phyloP scores from a whole-genome alignment of 108 stramenopile genomes.

The Stephanodiscus triporus region DNA sequence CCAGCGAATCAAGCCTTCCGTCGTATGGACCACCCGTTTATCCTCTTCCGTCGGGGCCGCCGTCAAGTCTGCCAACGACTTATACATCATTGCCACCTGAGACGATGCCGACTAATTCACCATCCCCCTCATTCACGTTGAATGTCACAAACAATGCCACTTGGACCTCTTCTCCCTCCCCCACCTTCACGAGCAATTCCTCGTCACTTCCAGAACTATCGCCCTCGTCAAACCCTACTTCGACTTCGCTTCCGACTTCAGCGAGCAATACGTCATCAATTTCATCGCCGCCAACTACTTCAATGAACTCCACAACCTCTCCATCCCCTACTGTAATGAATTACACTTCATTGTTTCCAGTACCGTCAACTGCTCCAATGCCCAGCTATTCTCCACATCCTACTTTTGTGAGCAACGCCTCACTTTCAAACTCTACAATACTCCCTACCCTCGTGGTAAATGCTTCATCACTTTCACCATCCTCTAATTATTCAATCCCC shows the following conservation, averaged over 20 bases:
- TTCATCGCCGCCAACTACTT: too few relatives aligned
- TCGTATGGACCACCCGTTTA: neutral
- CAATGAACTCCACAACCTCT: neutral
- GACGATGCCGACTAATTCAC: neutral
- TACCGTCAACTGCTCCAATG: neutral
- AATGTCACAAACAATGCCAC: too few relatives aligned
- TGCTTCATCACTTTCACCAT: too few relatives aligned
- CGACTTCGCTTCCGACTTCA: too few relatives aligned
- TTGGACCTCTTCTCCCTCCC: too few relatives aligned
- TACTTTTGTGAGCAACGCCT: constrained; percentile 1
- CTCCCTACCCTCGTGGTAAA: too few relatives aligned
- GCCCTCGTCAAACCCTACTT: too few relatives aligned
- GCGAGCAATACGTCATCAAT: too few relatives aligned
- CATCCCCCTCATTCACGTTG: neutral
- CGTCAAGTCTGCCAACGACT: neutral
- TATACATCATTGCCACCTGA: neutral
- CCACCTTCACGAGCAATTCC: too few relatives aligned
- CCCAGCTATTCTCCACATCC: neutral
- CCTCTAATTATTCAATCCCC: neutral
- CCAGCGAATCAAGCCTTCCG: neutral
- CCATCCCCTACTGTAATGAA: neutral
- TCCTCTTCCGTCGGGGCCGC: neutral
- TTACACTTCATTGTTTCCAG: neutral
- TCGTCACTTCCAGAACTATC: too few relatives aligned
- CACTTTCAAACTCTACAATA: neutral